A percentile compares a stretch with the other conserved stretches of the same genome.
These are phyloP conservation scores for Barnettozyma siamensis DNA, from an alignment of 805 yeast species.

Conservation along the genomic window DNA sequence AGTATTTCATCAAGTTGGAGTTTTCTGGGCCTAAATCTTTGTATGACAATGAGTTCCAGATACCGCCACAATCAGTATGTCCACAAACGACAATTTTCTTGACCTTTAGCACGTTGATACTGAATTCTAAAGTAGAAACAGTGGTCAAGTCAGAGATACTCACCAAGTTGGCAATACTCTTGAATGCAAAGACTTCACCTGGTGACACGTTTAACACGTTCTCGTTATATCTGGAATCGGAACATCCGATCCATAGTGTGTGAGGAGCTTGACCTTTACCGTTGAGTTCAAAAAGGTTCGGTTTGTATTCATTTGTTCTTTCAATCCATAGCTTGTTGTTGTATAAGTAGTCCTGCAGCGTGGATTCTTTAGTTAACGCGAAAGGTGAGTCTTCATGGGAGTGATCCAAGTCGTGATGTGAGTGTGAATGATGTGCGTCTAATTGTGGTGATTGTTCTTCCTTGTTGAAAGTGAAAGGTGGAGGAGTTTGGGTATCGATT, in stretches of 20 bases:
- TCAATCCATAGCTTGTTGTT: constrained; percentile 45
- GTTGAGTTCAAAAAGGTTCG: constrained; percentile 33
- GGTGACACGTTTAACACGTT: constrained; percentile 70
- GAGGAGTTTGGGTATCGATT: constrained; percentile 3
- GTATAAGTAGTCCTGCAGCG: constrained; percentile 41
- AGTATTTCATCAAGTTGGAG: constrained; percentile 28
- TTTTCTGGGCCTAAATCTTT: constrained; percentile 58
- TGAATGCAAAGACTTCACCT: constrained; percentile 85
- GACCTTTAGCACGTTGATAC: constrained; percentile 78
- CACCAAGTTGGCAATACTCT: constrained; percentile 81
- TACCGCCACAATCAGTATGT: constrained; percentile 93
- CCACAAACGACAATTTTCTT: constrained; percentile 83
- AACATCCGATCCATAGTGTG: constrained; percentile 90
- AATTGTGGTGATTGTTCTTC: not conserved
- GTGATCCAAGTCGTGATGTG: constrained; percentile 4
- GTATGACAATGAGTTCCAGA: constrained; percentile 68
- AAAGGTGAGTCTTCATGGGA: constrained; percentile 18
- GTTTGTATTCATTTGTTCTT: constrained; percentile 24
- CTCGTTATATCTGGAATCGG: constrained; percentile 88
- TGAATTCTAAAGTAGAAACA: constrained; percentile 79
- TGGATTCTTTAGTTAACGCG: constrained; percentile 40
- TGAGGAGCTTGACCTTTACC: constrained; percentile 89
- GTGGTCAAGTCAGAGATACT: constrained; percentile 63
- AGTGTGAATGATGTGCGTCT: constrained; percentile 9
- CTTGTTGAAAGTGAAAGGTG: not conserved